These are phyloP conservation scores for Metschnikowia henanensis DNA, from an alignment of 805 yeast species.

Conservation along the genomic window DNA sequence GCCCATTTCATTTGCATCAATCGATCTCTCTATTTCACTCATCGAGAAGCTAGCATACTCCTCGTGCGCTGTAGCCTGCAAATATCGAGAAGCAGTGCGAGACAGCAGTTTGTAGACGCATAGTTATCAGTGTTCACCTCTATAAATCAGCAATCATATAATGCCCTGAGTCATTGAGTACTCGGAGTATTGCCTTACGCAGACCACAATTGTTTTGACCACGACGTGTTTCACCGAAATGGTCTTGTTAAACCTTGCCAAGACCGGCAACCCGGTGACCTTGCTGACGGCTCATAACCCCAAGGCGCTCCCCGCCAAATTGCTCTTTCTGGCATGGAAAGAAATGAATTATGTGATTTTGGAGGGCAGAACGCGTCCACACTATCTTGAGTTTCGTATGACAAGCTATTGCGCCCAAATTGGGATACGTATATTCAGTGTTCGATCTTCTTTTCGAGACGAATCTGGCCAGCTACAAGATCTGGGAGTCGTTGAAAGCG, in stretches of 20 bases:
- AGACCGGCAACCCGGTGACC: slow-evolving; percentile 48
- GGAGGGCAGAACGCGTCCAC: slow-evolving; percentile 77
- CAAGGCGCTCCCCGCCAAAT: slow-evolving; percentile 47
- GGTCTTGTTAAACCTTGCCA: slow-evolving; percentile 40
- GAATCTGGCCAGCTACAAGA: slow-evolving; percentile 68
- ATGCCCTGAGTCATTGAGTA: slow-evolving; percentile 10
- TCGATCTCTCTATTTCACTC: too few relatives aligned
- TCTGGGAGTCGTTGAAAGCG: slow-evolving; percentile 89
- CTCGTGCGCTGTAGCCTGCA: too few relatives aligned
- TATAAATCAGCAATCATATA: too few relatives aligned
- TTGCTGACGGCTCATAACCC: slow-evolving; percentile 57
- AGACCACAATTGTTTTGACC: slow-evolving; percentile 24
- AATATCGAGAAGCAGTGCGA: too few relatives aligned
- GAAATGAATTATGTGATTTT: slow-evolving; percentile 67
- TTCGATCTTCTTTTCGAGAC: slow-evolving; percentile 86
- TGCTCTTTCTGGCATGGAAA: slow-evolving; percentile 46
- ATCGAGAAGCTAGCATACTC: too few relatives aligned
- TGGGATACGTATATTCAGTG: slow-evolving; percentile 82
- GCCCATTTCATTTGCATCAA: too few relatives aligned
- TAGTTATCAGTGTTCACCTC: too few relatives aligned
- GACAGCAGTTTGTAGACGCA: too few relatives aligned
- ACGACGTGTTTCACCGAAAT: slow-evolving; percentile 35
- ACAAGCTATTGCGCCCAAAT: slow-evolving; percentile 74
- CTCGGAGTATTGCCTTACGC: slow-evolving; percentile 34
- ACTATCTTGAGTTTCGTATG: slow-evolving; percentile 39